Conservation (phyloP, 1,284 basidiomycete species). For the Melampsora larici-populina region DNA sequence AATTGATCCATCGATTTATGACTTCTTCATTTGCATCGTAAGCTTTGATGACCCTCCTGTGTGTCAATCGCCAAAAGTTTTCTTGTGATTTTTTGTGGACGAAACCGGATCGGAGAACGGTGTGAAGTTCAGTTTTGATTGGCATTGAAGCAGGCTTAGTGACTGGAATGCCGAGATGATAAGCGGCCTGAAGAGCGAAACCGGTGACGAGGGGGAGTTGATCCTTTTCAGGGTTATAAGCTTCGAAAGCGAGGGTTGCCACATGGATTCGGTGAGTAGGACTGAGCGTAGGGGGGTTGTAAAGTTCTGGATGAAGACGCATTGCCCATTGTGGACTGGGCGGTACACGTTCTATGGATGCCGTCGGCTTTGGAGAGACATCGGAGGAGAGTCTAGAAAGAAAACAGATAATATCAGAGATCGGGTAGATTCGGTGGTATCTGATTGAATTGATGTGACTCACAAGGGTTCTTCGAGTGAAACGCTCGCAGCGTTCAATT, state of each 20-base stretch:
- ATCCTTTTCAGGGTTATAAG: conserved; percentile 63
- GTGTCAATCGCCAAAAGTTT: conserved; percentile 83
- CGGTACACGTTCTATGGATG: neutral
- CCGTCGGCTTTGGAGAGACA: too few relatives aligned
- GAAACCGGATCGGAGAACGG: conserved; percentile 81
- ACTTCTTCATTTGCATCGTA: conserved; percentile 80
- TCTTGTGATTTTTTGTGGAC: conserved; percentile 93
- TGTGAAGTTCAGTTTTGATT: conserved; percentile 75
- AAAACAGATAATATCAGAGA: too few relatives aligned
- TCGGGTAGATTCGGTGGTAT: too few relatives aligned
- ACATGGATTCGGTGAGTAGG: conserved; percentile 70
- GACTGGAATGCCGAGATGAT: conserved; percentile 76
- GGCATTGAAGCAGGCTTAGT: conserved; percentile 70
- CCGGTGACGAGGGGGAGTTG: conserved; percentile 75
- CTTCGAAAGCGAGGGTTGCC: conserved; percentile 77
- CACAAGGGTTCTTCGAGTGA: too few relatives aligned
- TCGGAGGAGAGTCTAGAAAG: too few relatives aligned
- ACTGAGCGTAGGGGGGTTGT: conserved; percentile 46
- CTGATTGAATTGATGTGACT: too few relatives aligned
- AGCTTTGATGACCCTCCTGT: conserved; percentile 81
- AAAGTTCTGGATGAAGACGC: conserved; percentile 28
- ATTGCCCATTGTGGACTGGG: conserved; percentile 25
- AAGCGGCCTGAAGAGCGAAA: conserved; percentile 79
- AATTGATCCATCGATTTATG: conserved; percentile 76
- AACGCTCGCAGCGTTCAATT: too few relatives aligned